A percentile compares a stretch with the other conserved stretches of the same genome.
Conservation (phyloP, 1,284 basidiomycete species). For the Leccinum fuscescens region DNA sequence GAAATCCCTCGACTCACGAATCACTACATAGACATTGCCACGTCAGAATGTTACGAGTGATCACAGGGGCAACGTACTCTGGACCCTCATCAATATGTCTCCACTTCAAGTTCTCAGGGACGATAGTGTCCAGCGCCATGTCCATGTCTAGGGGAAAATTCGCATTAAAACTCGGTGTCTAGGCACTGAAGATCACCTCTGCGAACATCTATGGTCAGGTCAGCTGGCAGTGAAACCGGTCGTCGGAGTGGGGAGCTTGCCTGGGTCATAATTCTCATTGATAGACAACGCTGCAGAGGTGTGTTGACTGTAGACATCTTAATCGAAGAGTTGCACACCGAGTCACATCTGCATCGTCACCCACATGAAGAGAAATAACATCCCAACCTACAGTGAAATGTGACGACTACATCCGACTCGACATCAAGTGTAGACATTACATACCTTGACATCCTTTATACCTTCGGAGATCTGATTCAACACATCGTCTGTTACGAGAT, state of each 20-base stretch:
- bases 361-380: conserved; percentile 75
- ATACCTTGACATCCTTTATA: conserved; percentile 65
- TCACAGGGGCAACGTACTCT: conserved; percentile 54
- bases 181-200: conserved; percentile 37
- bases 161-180: neutral
- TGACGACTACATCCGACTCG: neutral
- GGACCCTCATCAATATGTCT: conserved; percentile 88
- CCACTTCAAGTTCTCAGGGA: conserved; percentile 88
- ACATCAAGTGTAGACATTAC: neutral
- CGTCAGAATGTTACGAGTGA: conserved; percentile 10
- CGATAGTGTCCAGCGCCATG: conserved; percentile 83
- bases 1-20: conserved; percentile 49
- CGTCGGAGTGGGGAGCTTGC: conserved; percentile 16
- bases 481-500: conserved; percentile 86
- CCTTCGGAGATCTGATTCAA: conserved; percentile 71
- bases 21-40: conserved; percentile 46
- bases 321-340: neutral
- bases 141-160: conserved; percentile 61
- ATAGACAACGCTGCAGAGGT: conserved; percentile 87
- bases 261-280: conserved; percentile 79
- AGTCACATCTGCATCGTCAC: conserved; percentile 23
- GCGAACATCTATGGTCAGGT: conserved; percentile 51
- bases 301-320: conserved; percentile 63
- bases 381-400: conserved; percentile 51
- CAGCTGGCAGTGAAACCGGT: conserved; percentile 3